Conservation (phyloP, 768 basidiomycete species). For the Podaxis rugospora region DNA sequence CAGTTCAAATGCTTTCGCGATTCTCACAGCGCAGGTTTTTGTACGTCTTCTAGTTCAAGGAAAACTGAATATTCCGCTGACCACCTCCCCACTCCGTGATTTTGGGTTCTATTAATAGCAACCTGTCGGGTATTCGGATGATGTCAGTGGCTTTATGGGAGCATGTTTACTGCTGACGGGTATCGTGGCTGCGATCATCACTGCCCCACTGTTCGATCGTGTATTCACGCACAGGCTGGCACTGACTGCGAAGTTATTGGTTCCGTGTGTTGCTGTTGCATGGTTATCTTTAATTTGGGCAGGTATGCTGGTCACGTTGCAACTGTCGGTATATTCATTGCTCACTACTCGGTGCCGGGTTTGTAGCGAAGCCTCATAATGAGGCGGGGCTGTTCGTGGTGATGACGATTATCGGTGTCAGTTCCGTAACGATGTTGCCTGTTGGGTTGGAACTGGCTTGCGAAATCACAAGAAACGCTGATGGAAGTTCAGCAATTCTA, state of each 20-base stretch:
- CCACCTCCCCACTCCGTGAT: not conserved
- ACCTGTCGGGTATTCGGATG: conserved; percentile 68
- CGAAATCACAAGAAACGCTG: conserved; percentile 77
- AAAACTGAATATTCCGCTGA: not conserved
- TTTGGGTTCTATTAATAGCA: conserved; percentile 32
- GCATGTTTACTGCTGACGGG: conserved; percentile 65
- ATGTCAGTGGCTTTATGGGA: conserved; percentile 67
- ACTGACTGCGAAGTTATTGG: conserved; percentile 49
- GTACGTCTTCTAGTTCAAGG: conserved; percentile 33
- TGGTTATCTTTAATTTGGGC: conserved; percentile 85
- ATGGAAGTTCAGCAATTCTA: conserved; percentile 68
- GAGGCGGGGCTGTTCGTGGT: conserved; percentile 56
- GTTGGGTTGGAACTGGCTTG: conserved; percentile 74
- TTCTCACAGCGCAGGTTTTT: conserved; percentile 65
- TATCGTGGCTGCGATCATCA: conserved; percentile 59
- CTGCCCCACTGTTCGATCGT: conserved; percentile 77
- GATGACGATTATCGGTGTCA: conserved; percentile 63
- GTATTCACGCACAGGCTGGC: conserved; percentile 75
- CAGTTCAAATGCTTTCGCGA: conserved; percentile 59
- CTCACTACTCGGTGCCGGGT: not conserved
- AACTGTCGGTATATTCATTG: not conserved
- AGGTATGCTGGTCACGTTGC: conserved; percentile 35
- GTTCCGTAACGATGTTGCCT: conserved; percentile 68
- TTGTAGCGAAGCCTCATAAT: conserved; percentile 58
- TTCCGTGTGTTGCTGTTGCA: conserved; percentile 54